Conservation (phyloP, 805 yeast species). For the Metschnikowia vanudenii region DNA sequence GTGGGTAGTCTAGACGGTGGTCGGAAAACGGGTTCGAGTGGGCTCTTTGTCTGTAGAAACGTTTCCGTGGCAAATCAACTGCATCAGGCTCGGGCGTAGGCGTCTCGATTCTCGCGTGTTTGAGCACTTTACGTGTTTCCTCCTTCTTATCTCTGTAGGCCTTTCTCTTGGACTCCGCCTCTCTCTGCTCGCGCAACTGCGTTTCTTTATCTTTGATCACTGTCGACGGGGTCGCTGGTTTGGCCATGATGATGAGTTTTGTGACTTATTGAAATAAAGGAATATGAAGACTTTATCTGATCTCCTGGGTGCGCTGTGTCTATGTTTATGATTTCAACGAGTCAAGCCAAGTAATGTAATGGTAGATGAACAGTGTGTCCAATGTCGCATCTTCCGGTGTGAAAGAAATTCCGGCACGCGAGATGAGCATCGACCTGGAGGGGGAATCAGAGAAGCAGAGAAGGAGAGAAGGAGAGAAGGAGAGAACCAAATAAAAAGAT, state of each 20-base stretch:
- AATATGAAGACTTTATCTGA: too few relatives aligned
- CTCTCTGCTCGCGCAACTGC: slow-evolving; percentile 20
- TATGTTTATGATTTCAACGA: too few relatives aligned
- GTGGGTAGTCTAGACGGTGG: slow-evolving; percentile 87
- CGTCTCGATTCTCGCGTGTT: slow-evolving; percentile 46
- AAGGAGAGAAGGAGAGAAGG: neutral
- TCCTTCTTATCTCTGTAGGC: slow-evolving; percentile 50
- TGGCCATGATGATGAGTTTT: slow-evolving; percentile 10
- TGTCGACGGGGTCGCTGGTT: slow-evolving; percentile 11
- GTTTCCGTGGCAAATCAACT: slow-evolving; percentile 70
- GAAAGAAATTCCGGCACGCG: slow-evolving; percentile 12
- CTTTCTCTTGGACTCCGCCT: slow-evolving; percentile 38
- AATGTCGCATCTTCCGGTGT: neutral
- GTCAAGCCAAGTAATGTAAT: too few relatives aligned
- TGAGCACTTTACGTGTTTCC: slow-evolving; percentile 42
- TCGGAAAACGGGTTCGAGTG: slow-evolving; percentile 98
- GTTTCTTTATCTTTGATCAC: slow-evolving; percentile 18
- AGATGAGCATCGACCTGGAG: slow-evolving; percentile 7
- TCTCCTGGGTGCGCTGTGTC: too few relatives aligned
- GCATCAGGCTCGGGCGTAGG: slow-evolving; percentile 25
- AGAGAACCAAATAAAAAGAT: too few relatives aligned
- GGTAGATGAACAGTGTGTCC: too few relatives aligned
- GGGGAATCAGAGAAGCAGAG: neutral
- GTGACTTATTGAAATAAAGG: neutral
- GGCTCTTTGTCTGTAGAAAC: slow-evolving; percentile 93